Percentiles rank a stretch among this genome's conserved stretches.
phyloP scores from a whole-genome alignment of 176 grass and related monocot species.

The Alloteropsis semialata region DNA sequence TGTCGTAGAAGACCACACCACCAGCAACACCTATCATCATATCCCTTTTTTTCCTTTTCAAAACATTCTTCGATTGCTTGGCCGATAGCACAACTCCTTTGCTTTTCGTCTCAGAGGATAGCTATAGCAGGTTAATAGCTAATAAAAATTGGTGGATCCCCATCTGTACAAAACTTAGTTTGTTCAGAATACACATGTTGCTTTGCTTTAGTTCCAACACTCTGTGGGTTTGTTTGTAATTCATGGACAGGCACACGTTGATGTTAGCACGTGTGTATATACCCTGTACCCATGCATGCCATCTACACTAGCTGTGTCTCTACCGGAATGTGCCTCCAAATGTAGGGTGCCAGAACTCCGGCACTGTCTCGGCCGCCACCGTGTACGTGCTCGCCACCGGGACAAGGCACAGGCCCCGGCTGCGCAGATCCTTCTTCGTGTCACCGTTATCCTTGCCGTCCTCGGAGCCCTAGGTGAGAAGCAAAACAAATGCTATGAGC shows the following conservation, averaged over 20 bases:
- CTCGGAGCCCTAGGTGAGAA: not conserved
- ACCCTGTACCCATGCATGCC: too few relatives aligned
- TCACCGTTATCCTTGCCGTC: not conserved
- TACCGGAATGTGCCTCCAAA: conserved; percentile 81
- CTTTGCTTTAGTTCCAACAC: conserved; percentile 44
- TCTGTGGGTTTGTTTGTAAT: conserved; percentile 22
- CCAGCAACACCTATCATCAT: conserved; percentile 14
- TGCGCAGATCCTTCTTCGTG: conserved; percentile 53
- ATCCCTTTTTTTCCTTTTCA: not conserved
- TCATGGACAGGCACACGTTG: conserved; percentile 18
- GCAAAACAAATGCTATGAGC: not conserved
- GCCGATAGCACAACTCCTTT: conserved; percentile 10
- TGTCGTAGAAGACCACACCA: conserved; percentile 33
- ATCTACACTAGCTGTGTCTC: not conserved
- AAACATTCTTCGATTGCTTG: conserved; percentile 33
- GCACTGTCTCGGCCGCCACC: conserved; percentile 43
- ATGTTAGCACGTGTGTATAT: conserved; percentile 10
- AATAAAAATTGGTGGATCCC: conserved; percentile 18
- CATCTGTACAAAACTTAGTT: conserved; percentile 30
- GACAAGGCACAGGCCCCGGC: conserved; percentile 77
- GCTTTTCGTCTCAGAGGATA: conserved; percentile 35
- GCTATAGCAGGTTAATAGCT: not conserved
- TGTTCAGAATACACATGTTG: conserved; percentile 20
- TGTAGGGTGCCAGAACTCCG: conserved; percentile 78
- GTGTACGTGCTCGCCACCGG: conserved; percentile 74